Conservation (phyloP, 345 rosid species). For the Psidium guajava region DNA sequence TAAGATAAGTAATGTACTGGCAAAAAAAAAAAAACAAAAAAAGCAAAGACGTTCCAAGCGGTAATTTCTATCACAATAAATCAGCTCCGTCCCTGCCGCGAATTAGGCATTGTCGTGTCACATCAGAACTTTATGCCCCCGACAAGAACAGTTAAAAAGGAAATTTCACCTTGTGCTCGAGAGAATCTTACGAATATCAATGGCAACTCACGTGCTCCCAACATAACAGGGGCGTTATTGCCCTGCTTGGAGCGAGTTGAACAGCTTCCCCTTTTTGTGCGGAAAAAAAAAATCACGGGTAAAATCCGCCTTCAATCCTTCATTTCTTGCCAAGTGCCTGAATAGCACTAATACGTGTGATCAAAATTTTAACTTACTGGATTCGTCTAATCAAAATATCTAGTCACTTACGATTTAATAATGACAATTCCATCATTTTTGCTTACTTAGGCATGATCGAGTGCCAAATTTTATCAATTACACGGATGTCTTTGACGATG, state of each 20-base stretch:
- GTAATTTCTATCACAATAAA: not conserved
- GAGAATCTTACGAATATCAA: not conserved
- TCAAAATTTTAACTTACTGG: not conserved
- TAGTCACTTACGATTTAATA: not conserved
- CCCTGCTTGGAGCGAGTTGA: not conserved
- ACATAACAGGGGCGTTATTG: not conserved
- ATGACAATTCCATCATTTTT: not conserved
- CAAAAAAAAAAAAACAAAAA: not conserved
- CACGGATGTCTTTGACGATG: not conserved
- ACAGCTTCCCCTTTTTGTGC: not conserved
- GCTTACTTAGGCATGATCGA: not conserved
- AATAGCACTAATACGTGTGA: not conserved
- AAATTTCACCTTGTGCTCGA: not conserved
- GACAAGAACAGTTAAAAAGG: not conserved
- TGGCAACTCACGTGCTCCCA: not conserved
- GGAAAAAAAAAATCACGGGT: not conserved
- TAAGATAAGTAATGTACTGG: not conserved
- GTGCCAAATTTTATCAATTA: not conserved
- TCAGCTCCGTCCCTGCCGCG: not conserved
- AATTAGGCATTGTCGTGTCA: not conserved
- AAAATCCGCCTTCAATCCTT: not conserved
- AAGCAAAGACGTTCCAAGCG: not conserved
- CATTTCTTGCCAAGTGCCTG: not conserved
- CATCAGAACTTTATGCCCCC: not conserved
- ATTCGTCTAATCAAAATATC: not conserved